Percentiles rank a stretch among this genome's conserved stretches.
Evolutionary conservation across 345 rosid species (phyloP).

Genomic region (Cardamine chenopodiifolia): DNA sequence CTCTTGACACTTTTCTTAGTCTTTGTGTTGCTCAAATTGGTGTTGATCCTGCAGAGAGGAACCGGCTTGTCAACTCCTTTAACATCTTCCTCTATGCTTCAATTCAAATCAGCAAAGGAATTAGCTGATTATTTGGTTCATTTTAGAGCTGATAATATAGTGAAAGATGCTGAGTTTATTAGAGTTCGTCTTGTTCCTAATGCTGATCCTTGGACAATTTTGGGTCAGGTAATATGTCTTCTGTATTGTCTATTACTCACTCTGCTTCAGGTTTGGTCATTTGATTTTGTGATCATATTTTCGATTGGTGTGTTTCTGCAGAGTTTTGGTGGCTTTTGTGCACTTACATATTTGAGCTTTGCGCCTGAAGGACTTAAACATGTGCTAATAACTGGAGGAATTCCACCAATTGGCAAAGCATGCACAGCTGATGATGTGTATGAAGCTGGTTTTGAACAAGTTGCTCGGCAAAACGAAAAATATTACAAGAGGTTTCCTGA

Average conservation of each 20-base stretch:
- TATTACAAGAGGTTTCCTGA: slow-evolving; percentile 90
- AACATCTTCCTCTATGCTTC: slow-evolving; percentile 83
- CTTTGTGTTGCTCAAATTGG: slow-evolving; percentile 7
- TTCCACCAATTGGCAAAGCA: slow-evolving; percentile 71
- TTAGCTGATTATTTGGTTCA: slow-evolving; percentile 68
- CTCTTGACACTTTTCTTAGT: not conserved
- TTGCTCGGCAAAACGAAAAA: slow-evolving; percentile 74
- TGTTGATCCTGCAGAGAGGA: slow-evolving; percentile 74
- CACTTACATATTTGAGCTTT: slow-evolving; percentile 80
- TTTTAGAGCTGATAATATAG: slow-evolving; percentile 89
- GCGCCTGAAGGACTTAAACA: slow-evolving; percentile 92
- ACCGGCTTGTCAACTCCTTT: slow-evolving; percentile 89
- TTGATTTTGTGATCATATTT: not conserved
- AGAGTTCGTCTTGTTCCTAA: slow-evolving; percentile 77
- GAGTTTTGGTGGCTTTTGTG: slow-evolving; percentile 98
- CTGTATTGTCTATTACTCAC: not conserved
- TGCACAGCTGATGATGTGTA: slow-evolving; percentile 79
- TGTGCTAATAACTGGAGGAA: slow-evolving; percentile 92
- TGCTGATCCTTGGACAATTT: slow-evolving; percentile 76
- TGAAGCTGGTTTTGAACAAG: slow-evolving; percentile 57
- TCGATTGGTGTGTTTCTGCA: slow-evolving; percentile 41
- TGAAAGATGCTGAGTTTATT: slow-evolving; percentile 86
- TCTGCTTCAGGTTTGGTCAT: not conserved
- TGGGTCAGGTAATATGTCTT: slow-evolving; percentile 73
- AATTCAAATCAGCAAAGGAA: slow-evolving; percentile 62